Evolutionary conservation across 352 stramenopile species (phyloP), one percentile per base, ranked within the genome.

Genomic region (Blastocystis sp.): DNA sequence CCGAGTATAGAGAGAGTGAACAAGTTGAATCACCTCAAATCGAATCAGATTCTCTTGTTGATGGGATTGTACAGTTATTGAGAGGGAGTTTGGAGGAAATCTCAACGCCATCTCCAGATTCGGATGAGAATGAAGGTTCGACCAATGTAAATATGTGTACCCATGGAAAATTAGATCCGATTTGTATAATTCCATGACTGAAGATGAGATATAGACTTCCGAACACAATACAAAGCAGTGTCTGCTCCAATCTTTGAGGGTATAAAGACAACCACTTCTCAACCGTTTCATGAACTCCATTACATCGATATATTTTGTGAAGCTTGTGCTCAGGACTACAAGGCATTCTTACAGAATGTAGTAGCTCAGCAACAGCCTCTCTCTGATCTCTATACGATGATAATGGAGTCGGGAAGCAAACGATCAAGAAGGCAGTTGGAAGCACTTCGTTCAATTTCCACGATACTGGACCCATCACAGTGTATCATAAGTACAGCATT

Each of bases 151-250:
- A 35, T 44, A 22, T 22, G 4, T 84, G 73, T 44, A 51, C 56
- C 9, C 73, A 84, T 42, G n/a, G 15, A 24, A 33, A 24, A 7
- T 66, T 58, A 33, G 73, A 84, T 42, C 73, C 73, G 6, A 68
- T 84, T 22, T 84, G 73, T 84, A 24, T 22, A 2, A 6, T 44
- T 35, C 6, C 3, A n/a, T 22, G n/a, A 17, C 11, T 17, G 1
- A 44, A 9, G 0, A 1, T 84, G 5, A 53, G 22, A 9, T 17
- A 1, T 68, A 84, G 73, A 35, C 27, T 84, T 64, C 33, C 19
- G 73, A 66, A 84, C 73, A 19, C 48, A 66, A 11, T 84, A 69
- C 51, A 84, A 84, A 30, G 11, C n/a, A 24, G 17, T 84, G 1
- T 84, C 73, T 13, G 17, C 11, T 27, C 42, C 24, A 4, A 37